phyloP scores from a whole-genome alignment of 495 filamentous ascomycete genomes.

The Talaromyces borbonicus region DNA sequence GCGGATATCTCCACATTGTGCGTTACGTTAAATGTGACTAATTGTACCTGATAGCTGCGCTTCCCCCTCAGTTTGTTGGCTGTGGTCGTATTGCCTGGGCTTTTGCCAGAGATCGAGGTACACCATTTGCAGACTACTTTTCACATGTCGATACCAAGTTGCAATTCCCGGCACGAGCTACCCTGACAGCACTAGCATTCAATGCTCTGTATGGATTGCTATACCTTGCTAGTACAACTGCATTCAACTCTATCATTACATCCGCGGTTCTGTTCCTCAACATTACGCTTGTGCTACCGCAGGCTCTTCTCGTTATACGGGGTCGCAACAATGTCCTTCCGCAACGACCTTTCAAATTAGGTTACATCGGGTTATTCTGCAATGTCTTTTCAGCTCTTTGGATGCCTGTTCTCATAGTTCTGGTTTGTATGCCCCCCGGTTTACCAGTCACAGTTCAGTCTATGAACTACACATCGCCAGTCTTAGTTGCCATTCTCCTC shows the following conservation, averaged over 20 bases:
- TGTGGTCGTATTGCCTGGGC: slow-evolving; percentile 23
- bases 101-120: slow-evolving; percentile 37
- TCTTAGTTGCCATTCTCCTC: slow-evolving; percentile 18
- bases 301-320: slow-evolving; percentile 19
- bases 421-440: slow-evolving; percentile 23
- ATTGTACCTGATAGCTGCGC: background rate
- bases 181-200: slow-evolving; percentile 19
- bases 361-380: slow-evolving; percentile 17
- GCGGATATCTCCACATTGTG: background rate
- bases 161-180: slow-evolving; percentile 22
- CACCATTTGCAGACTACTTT: slow-evolving; percentile 38
- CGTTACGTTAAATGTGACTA: background rate
- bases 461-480: slow-evolving; percentile 25
- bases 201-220: slow-evolving; percentile 25
- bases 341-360: slow-evolving; percentile 18
- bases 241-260: slow-evolving; percentile 33
- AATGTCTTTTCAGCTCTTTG: slow-evolving; percentile 25
- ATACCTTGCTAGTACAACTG: slow-evolving; percentile 29
- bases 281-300: slow-evolving; percentile 26
- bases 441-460: slow-evolving; percentile 16
- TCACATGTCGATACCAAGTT: slow-evolving; percentile 13
- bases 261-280: slow-evolving; percentile 27
- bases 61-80: slow-evolving; percentile 2
- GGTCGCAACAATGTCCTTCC: slow-evolving; percentile 21
- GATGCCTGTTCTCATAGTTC: slow-evolving; percentile 17